phyloP scores from a whole-genome alignment of 2,329 filamentous ascomycete species.

The Ceratocystis lukuohia region DNA sequence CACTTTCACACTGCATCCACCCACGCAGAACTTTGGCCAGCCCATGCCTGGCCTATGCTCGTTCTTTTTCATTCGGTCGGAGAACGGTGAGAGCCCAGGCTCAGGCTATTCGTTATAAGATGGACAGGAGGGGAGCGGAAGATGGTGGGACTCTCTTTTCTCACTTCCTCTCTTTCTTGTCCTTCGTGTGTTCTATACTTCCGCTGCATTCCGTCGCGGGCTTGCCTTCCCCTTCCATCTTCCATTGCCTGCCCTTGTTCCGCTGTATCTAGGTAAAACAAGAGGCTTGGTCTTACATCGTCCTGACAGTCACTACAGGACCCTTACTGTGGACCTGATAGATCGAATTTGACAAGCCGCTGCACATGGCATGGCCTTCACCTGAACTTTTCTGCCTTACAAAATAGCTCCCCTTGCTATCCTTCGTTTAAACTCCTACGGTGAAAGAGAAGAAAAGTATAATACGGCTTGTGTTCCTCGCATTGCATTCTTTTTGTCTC shows the following conservation, averaged over 20 bases:
- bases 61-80: background rate
- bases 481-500: background rate
- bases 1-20: background rate
- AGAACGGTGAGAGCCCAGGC: background rate
- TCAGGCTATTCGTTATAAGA: background rate
- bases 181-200: background rate
- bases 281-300: background rate
- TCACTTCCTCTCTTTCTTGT: background rate
- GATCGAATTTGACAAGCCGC: background rate
- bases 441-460: background rate
- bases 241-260: too few relatives aligned
- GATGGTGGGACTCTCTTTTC: background rate
- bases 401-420: background rate
- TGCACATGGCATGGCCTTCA: background rate
- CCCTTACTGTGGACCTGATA: background rate
- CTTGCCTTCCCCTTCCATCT: background rate
- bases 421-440: background rate
- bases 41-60: background rate
- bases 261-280: background rate
- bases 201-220: background rate
- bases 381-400: background rate
- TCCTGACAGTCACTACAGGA: background rate
- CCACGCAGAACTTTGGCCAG: background rate
- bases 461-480: background rate
- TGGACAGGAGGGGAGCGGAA: background rate